phyloP scores from a whole-genome alignment of 805 yeast species.

The Sugiyamaella mastotermitis region DNA sequence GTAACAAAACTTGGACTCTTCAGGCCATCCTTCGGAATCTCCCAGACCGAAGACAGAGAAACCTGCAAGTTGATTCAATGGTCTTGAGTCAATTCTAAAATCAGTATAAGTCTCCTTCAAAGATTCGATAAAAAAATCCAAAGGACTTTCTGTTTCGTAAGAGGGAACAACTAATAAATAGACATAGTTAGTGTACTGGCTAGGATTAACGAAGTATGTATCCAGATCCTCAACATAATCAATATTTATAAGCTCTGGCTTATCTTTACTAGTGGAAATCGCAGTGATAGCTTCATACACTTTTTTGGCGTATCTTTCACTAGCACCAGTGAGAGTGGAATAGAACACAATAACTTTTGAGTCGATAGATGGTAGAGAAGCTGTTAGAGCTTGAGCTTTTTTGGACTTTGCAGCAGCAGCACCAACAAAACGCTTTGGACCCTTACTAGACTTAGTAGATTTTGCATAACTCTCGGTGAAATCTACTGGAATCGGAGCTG shows the following conservation, averaged over 20 bases:
- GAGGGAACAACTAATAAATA: conserved; percentile 80
- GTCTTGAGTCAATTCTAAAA: conserved; percentile 78
- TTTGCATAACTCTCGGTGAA: conserved; percentile 15
- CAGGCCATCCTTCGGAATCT: conserved; percentile 78
- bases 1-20: conserved; percentile 66
- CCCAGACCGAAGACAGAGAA: conserved; percentile 86
- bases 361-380: conserved; percentile 4
- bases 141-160: conserved; percentile 87
- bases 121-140: conserved; percentile 79
- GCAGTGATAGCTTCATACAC: conserved; percentile 33
- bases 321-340: conserved; percentile 80
- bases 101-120: conserved; percentile 77
- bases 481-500: conserved; percentile 21
- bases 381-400: not conserved
- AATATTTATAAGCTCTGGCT: conserved; percentile 55
- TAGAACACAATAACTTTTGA: conserved; percentile 54
- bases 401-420: not conserved
- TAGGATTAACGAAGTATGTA: conserved; percentile 68
- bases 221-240: conserved; percentile 85
- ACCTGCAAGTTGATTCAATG: conserved; percentile 63
- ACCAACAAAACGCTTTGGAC: conserved; percentile 16
- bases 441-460: conserved; percentile 6
- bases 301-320: conserved; percentile 59
- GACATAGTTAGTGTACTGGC: conserved; percentile 33
- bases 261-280: not conserved